These are phyloP conservation scores for Suhomyces sp. DNA, from an alignment of 805 yeast genomes.

Conservation along the genomic window DNA sequence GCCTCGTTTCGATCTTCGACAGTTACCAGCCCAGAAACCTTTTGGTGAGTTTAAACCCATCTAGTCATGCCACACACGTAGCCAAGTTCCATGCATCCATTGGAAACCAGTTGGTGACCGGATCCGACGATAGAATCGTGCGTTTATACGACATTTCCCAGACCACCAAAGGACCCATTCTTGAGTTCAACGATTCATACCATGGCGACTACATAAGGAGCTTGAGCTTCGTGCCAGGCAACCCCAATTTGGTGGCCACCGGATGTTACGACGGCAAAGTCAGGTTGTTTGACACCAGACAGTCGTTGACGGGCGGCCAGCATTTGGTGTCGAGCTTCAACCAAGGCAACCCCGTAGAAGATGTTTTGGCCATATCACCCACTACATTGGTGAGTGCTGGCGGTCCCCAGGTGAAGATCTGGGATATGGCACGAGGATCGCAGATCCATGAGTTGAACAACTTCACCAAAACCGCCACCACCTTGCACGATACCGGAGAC, in stretches of 20 bases:
- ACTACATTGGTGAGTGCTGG: conserved; percentile 79
- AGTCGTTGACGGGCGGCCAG: conserved; percentile 17
- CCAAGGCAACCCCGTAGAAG: conserved; percentile 81
- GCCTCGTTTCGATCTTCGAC: conserved; percentile 87
- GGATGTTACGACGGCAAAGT: conserved; percentile 93
- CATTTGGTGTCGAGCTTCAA: conserved; percentile 62
- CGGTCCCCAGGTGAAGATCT: conserved; percentile 77
- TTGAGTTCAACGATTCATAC: conserved; percentile 54
- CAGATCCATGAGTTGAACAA: conserved; percentile 73
- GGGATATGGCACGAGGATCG: conserved; percentile 84
- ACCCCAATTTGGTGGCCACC: conserved; percentile 77
- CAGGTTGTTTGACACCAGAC: conserved; percentile 79
- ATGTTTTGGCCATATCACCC: conserved; percentile 67
- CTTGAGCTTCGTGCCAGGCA: conserved; percentile 70
- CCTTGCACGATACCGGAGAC: conserved; percentile 69
- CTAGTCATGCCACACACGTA: conserved; percentile 86
- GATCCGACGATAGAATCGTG: conserved; percentile 86
- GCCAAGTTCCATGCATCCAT: conserved; percentile 84
- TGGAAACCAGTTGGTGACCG: conserved; percentile 74
- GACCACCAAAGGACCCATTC: conserved; percentile 63
- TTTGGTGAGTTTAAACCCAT: conserved; percentile 76
- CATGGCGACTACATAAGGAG: conserved; percentile 89
- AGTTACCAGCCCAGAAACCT: conserved; percentile 74
- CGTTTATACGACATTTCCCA: conserved; percentile 85
- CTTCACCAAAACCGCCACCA: conserved; percentile 92